Base-by-base conservation (phyloP, 1,284 basidiomycete species). In the Neolentinus lepideus region DNA sequence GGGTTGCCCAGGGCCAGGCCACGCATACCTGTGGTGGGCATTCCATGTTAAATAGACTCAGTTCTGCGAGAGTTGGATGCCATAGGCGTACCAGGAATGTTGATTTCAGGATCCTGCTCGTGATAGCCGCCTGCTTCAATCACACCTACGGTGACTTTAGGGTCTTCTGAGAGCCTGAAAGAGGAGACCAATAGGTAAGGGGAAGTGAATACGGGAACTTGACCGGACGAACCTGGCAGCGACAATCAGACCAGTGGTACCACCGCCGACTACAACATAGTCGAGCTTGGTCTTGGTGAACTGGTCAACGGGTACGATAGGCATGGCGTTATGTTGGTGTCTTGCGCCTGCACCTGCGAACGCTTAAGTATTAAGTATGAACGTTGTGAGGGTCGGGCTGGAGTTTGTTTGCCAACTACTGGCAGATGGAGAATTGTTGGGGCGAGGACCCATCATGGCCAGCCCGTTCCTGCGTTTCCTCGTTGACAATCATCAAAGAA, bases 81-180 rank as follows among this genome's bases (percentile, higher is more conserved):
- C n/a, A n/a, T n/a, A 11, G 24, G 27, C 47, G 6, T 50, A 50
- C 47, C 47, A n/a, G 47, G 47, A 8, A 50, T 50, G 24, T 50
- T 50, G 21, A 50, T 29, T 29, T 50, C 27, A 21, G 47, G 47
- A 50, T 50, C 47, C 14, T 50, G 24, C 21, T 50, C 27, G 21
- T 50, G 47, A 11, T 29, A 51, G 10, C 8, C 48, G 8, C 58
- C 58, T 9, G 58, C 58, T 43, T 59, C 58, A 14, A 59, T 22
- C 16, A 59, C 36, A 21, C 57, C 36, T 19, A 59, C 58, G 9
- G 22, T 54, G 12, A 38, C 16, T n/a, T 51, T 38, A 10, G 58
- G 52, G 43, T 59, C 36, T 51, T 59, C 58, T 9, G 57, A 9
- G 14, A 59, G 56, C 19, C 58, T n/a, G 14, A 4, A n/a, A n/a